Evolutionary conservation across 164 flowering plant genomes (phyloP).

Genomic region (Nelumbo lutea): DNA sequence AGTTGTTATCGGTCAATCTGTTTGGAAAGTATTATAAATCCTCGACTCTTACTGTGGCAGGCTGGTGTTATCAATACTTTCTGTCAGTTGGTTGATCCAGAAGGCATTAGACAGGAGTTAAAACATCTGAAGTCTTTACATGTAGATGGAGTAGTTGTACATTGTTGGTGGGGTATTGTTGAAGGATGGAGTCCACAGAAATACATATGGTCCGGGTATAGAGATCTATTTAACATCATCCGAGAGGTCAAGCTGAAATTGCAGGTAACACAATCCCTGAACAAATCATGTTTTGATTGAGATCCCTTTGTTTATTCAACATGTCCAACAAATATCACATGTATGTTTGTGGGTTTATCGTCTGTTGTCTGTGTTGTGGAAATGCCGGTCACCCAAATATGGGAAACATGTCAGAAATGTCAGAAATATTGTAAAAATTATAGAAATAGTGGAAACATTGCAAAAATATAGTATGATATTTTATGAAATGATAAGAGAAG

Average conservation of each 20-base stretch:
- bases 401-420: too few relatives aligned
- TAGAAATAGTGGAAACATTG: too few relatives aligned
- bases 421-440: too few relatives aligned
- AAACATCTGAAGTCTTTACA: conserved; percentile 59
- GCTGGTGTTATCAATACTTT: conserved; percentile 54
- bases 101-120: conserved; percentile 54
- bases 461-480: too few relatives aligned
- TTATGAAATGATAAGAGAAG: too few relatives aligned
- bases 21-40: neutral
- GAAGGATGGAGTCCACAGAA: conserved; percentile 81
- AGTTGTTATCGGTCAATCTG: neutral
- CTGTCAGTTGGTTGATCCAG: conserved; percentile 75
- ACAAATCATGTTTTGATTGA: too few relatives aligned
- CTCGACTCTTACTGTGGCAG: conserved; percentile 34
- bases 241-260: conserved; percentile 60
- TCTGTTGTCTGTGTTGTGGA: too few relatives aligned
- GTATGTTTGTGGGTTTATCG: too few relatives aligned
- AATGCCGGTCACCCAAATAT: too few relatives aligned
- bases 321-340: too few relatives aligned
- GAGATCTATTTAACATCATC: conserved; percentile 59
- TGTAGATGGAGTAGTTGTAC: conserved; percentile 76
- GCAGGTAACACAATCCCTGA: conserved; percentile 37
- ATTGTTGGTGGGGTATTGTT: conserved; percentile 93
- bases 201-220: conserved; percentile 80
- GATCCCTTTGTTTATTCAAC: too few relatives aligned